Evolutionary conservation across 805 yeast species (phyloP).

Genomic region (Yamadazyma philogaea): DNA sequence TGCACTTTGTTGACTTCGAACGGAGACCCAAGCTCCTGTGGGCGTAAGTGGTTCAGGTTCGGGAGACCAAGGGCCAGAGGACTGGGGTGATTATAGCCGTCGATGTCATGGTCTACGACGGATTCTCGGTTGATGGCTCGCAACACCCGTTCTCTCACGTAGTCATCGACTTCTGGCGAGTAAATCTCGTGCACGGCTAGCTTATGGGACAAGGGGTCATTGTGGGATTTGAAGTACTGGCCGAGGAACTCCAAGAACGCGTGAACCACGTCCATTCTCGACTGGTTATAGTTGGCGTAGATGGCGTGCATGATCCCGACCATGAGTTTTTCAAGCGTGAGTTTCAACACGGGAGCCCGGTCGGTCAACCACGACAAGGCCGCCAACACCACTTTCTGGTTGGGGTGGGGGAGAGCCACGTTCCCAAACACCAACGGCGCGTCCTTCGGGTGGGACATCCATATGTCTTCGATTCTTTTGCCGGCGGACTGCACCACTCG

Average conservation of each 20-base stretch:
- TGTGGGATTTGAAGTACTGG: slow-evolving; percentile 4
- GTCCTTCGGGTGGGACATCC: slow-evolving; percentile 5
- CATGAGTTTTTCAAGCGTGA: slow-evolving; percentile 5
- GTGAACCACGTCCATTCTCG: slow-evolving; percentile 6
- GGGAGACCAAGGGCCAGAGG: too few relatives aligned
- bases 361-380: slow-evolving; percentile 6
- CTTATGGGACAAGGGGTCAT: slow-evolving; percentile 7
- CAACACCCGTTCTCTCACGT: slow-evolving; percentile 5
- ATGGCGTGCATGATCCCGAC: slow-evolving; percentile 4
- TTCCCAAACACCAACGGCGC: slow-evolving; percentile 3
- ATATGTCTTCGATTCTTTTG: slow-evolving; percentile 6
- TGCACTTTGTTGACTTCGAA: not conserved
- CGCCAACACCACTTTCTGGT: slow-evolving; percentile 4
- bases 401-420: slow-evolving; percentile 4
- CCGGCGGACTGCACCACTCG: slow-evolving; percentile 5
- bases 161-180: slow-evolving; percentile 1
- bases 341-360: slow-evolving; percentile 1
- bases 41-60: not conserved
- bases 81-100: too few relatives aligned
- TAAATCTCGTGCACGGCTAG: slow-evolving; percentile 4
- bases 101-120: not conserved
- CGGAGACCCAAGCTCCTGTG: not conserved
- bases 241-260: slow-evolving; percentile 6
- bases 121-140: slow-evolving; percentile 4
- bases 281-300: slow-evolving; percentile 3